Base-by-base conservation (phyloP, 108 stramenopile species). In the Conticribra weissflogii region DNA sequence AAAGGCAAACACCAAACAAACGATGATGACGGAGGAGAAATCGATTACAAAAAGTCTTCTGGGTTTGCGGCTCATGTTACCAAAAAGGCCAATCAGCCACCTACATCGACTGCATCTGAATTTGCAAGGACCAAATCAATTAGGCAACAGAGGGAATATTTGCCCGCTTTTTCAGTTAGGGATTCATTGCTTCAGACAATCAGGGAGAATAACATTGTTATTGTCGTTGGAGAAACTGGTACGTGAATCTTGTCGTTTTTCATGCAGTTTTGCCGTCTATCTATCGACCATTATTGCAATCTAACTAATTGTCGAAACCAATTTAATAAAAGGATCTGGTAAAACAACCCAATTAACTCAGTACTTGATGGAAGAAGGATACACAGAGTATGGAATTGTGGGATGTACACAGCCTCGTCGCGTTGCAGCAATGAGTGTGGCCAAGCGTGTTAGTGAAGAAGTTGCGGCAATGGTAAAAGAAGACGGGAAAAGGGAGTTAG, bases 351-450 rank as follows among this genome's bases (percentile, higher is more conserved):
- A 99, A 70, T 78, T 99, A 52, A 97, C 96, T 8, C 99, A 99
- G 68, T 99, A 98, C 75, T 70, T 99, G 15, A 87, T 92, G 78
- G 99, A 99, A 71, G 97, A 96, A 65, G 97, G 97, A 23, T 95
- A 92, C 57, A 83, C 92, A 19, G 88, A 94, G 33, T 96, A 78
- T 63, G 98, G 98, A 0, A 85, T 97, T 66, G 89, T 99, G n/a
- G 98, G 96, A 7, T 99, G 99, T 78, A 98, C 98, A 3, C 83
- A 81, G 63, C 93, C 93, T 3, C 80, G 98, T 31, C 92, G 99
- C 21, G 99, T 99, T 14, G 99, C 99, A 16, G 99, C 99, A 44
- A 99, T 98, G 98, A 95, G 95, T 71, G 99, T 99, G 24, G 99
- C 99, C 22, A 98, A 97, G 63, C 91, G 99, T 52, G 99, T 99